Evolutionary conservation across 2,329 filamentous ascomycete species (phyloP), one percentile per base, ranked within the genome.

Genomic region (Fusarium sp.): DNA sequence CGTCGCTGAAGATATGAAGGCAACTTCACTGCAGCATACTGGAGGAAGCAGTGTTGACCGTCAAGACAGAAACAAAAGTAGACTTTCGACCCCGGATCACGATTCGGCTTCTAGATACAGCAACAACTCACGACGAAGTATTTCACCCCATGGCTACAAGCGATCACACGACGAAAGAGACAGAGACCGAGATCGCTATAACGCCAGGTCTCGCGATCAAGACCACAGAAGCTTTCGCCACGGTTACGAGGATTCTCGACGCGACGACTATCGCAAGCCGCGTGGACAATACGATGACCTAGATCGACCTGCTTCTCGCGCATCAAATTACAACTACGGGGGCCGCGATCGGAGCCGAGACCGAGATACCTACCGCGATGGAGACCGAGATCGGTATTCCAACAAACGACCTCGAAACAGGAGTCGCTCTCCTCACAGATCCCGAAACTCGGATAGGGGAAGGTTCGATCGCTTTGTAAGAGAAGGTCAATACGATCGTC

Each of bases 11-110:
- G 77, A 83, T 75, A 82, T 81, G 80, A 96, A 96, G 93, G 92
- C 93, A 96, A 92, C 91, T 92, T 90, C 91, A 90, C 88, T 90
- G 86, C 84, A 86, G 85, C 86, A 86, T 80, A 82, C 87, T 86
- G 88, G 90, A 87, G 87, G 89, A 90, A 90, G 84, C 88, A 89
- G 87, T 88, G 90, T 97, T 97, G 92, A 97, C 93, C 91, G 91
- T 88, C 89, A 85, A 86, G 87, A 91, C 91, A 97, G 93, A 94
- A 86, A 81, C 82, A 88, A 86, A 81, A 84, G 81, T 79, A 87
- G 84, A 84, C 77, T 81, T 73, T 86, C 87, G 76, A 88, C 87
- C 67, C 87, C 87, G 72, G 85, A 86, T 42, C 75, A 80, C 80
- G 82, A 82, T 76, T 75, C 79, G 68, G 77, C 77, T 66, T 79